A percentile compares a stretch with the other conserved stretches of the same genome.
Evolutionary conservation across 495 filamentous ascomycete genomes (phyloP).

Genomic region (Rhypophila decipiens): DNA sequence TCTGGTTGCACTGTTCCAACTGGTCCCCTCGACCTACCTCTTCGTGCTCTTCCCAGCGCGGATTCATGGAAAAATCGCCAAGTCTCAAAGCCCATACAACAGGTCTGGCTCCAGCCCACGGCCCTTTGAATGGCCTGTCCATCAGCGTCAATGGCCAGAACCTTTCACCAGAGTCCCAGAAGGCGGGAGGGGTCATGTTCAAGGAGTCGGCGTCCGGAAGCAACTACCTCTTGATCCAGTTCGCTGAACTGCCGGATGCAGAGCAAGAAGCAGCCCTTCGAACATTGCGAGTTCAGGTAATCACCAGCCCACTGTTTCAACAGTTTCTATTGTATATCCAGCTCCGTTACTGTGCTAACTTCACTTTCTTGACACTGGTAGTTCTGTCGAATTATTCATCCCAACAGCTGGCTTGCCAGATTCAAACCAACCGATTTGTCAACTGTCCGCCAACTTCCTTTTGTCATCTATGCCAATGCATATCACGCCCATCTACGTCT

Average conservation of each 20-base stretch:
- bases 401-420: neutral
- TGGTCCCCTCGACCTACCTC: too few relatives aligned
- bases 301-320: too few relatives aligned
- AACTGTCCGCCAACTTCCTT: neutral
- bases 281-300: neutral
- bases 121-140: too few relatives aligned
- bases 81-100: too few relatives aligned
- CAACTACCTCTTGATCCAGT: neutral
- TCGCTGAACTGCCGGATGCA: neutral
- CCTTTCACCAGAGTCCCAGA: neutral
- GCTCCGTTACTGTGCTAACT: neutral
- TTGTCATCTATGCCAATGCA: neutral
- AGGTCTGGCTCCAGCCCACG: too few relatives aligned
- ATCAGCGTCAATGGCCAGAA: neutral
- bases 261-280: neutral
- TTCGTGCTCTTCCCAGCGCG: too few relatives aligned
- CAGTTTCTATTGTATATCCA: too few relatives aligned
- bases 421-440: neutral
- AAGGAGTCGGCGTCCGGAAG: neutral
- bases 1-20: too few relatives aligned
- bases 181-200: neutral
- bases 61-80: too few relatives aligned
- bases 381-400: neutral
- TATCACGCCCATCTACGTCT: neutral
- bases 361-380: neutral